These are phyloP conservation scores for Geranium brycei DNA, from an alignment of 345 rosid genomes.

Conservation along the genomic window DNA sequence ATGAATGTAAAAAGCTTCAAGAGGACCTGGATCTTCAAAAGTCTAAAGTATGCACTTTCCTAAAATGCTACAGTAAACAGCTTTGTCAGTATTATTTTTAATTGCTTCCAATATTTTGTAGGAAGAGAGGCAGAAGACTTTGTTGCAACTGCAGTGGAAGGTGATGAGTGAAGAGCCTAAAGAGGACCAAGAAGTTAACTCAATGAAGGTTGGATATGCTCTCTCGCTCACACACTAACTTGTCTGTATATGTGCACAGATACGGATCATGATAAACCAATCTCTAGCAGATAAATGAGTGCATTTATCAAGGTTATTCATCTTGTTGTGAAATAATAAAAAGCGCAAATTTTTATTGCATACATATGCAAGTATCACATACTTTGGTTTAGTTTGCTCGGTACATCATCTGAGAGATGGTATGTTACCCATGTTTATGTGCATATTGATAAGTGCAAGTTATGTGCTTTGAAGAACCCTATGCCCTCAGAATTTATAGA, in stretches of 20 bases:
- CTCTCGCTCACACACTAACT: background rate
- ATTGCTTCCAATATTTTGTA: conserved; percentile 15
- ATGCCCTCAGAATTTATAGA: too few species aligned
- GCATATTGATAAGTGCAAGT: too few species aligned
- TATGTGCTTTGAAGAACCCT: too few species aligned
- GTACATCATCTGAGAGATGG: background rate
- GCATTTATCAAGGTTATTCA: background rate
- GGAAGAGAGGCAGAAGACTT: conserved; percentile 81
- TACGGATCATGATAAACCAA: background rate
- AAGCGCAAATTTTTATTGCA: too few species aligned
- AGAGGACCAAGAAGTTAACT: conserved; percentile 69
- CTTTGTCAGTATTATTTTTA: conserved; percentile 1
- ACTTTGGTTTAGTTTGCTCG: background rate
- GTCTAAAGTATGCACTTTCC: conserved; percentile 36
- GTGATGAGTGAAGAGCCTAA: conserved; percentile 73
- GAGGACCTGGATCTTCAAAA: conserved; percentile 65
- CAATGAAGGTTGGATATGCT: conserved; percentile 36
- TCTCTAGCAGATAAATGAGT: background rate
- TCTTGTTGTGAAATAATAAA: background rate
- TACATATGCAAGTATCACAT: background rate
- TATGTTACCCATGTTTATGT: too few species aligned
- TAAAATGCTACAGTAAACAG: conserved; percentile 9
- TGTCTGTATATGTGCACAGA: background rate
- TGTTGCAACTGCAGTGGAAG: conserved; percentile 84
- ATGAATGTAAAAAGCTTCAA: conserved; percentile 54